Base-by-base conservation (phyloP, 176 grass and related monocot species). In the Musa acuminata region DNA sequence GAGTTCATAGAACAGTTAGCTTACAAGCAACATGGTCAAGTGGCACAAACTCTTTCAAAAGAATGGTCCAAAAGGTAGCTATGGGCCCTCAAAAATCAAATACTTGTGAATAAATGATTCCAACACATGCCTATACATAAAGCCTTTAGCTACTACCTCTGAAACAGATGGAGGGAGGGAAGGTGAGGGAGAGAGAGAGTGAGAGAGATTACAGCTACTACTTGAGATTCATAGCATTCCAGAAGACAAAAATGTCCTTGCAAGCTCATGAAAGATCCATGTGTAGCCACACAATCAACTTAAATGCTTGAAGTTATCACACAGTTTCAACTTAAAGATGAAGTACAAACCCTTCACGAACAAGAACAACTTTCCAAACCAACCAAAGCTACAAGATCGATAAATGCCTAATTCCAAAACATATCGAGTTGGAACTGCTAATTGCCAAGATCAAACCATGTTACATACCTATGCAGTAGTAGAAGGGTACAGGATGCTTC, bases 401-500 rank as follows among this genome's bases (percentile, higher is more conserved):
- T 43, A 43, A 43, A 43, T 35, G 20, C 8, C 11, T 70, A 1
- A 17, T 51, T 20, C 11, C 11, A 51, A 10, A 54, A 16, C 20
- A 54, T 26, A 55, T 22, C 7, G 24, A 11, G 13, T 19, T 13
- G 6, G 20, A 65, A 65, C 6, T 27, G 8, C 20, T 8, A 10
- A 7, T 55, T 25, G 48, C 20, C 11, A 29, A 29, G 9, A 19
- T 11, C 3, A 17, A 16, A 55, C 14, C 20, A 13, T 73, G 11
- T 26, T 82, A 13, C 19, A 62, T 80, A 99, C 95, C 95, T 84
- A 99, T 89, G 76, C 95, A 99, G 67, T 99, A 99, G 62, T 99
- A 99, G 72, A 99, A 99, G 8, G 95, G 90, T 74, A 99, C 80
- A 6, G 90, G 95, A 84, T 99, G 95, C 81, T 91, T 99, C 55